Percentiles rank a stretch among this genome's conserved stretches.
Evolutionary conservation across 352 stramenopile species (phyloP).

Genomic region (Plasmopara halstedii): DNA sequence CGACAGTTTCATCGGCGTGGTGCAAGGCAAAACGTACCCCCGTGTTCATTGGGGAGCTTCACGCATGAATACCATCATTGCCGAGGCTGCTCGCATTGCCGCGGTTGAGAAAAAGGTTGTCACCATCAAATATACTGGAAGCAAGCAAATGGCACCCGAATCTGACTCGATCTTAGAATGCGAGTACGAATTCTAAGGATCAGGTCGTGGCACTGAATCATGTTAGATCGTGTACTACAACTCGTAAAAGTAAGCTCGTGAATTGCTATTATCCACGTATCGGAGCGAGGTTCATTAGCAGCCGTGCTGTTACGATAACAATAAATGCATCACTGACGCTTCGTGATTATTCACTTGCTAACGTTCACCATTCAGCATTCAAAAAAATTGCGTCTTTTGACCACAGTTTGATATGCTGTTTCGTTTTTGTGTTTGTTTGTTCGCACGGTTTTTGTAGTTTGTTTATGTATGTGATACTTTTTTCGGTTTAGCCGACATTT

Average conservation of each 20-base stretch:
- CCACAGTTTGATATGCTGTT: too few relatives aligned
- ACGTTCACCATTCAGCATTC: too few relatives aligned
- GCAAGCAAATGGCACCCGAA: conserved; percentile 29
- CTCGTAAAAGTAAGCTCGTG: background rate
- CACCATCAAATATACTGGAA: conserved; percentile 50
- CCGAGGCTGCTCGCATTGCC: conserved; percentile 59
- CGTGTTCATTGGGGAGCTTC: conserved; percentile 61
- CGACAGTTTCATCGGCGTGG: conserved; percentile 68
- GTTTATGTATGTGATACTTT: too few relatives aligned
- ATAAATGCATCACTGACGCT: too few relatives aligned
- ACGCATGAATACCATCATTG: conserved; percentile 72
- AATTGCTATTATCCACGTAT: background rate
- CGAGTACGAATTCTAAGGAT: conserved; percentile 39
- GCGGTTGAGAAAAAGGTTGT: conserved; percentile 60
- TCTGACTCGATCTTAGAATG: conserved; percentile 48
- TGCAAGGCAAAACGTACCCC: conserved; percentile 31
- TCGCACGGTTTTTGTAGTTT: too few relatives aligned
- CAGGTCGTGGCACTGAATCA: background rate
- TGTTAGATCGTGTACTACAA: too few relatives aligned
- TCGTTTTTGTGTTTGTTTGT: too few relatives aligned
- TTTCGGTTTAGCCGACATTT: too few relatives aligned
- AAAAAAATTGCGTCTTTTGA: too few relatives aligned
- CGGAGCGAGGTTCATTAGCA: too few relatives aligned
- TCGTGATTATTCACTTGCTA: too few relatives aligned
- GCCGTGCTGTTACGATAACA: too few relatives aligned